phyloP scores from a whole-genome alignment of 129 eudicot species.

The Chrysanthemum makinoi region DNA sequence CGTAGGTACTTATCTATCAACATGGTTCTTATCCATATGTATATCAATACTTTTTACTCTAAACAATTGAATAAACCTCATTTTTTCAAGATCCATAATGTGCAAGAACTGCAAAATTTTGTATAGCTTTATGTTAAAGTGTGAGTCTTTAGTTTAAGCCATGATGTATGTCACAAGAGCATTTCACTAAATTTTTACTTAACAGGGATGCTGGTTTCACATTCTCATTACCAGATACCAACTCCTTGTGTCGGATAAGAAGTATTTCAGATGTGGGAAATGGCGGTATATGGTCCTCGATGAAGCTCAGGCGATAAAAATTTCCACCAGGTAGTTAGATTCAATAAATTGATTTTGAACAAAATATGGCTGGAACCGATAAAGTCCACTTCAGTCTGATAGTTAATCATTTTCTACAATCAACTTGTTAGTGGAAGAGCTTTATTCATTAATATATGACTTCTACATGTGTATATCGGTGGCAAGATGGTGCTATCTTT shows the following conservation, averaged over 20 bases:
- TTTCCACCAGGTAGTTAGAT: constrained; percentile 65
- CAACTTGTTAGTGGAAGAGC: no score
- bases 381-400: no score
- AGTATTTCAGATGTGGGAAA: constrained; percentile 82
- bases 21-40: constrained; percentile 9
- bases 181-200: constrained; percentile 18
- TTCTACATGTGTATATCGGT: no score
- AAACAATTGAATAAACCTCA: background rate
- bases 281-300: constrained; percentile 99
- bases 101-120: background rate
- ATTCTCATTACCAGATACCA: constrained; percentile 96
- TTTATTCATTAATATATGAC: no score
- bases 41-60: background rate
- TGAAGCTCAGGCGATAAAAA: constrained; percentile 99
- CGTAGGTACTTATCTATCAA: constrained; percentile 56
- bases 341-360: no score
- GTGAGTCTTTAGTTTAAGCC: constrained; percentile 2
- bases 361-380: no score
- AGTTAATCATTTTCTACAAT: no score
- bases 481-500: no score
- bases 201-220: constrained; percentile 98
- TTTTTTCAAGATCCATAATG: background rate
- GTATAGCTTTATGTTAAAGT: background rate
- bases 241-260: constrained; percentile 89
- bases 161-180: constrained; percentile 13